A percentile compares a stretch with the other conserved stretches of the same genome.
Conservation (phyloP, 228 moss, liverwort and hornwort species). For the Sphagnum fallax region DNA sequence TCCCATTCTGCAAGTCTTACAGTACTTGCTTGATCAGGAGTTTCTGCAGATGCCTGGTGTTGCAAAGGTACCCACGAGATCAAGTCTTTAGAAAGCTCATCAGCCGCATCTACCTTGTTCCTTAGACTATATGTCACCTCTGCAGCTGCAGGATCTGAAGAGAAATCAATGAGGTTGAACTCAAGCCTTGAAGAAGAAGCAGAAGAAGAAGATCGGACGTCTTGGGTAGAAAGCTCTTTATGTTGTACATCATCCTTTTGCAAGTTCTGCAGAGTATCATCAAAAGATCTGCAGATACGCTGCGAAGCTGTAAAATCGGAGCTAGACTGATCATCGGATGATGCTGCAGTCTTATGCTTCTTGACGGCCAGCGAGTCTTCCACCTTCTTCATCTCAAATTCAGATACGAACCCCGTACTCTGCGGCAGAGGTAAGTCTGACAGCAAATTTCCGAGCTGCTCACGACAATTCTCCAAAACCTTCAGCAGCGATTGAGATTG, state of each 20-base stretch:
- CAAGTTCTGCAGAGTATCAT: too few relatives aligned
- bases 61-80: conserved; percentile 29
- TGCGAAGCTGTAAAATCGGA: conserved; percentile 3
- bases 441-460: conserved; percentile 16
- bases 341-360: conserved; percentile 13
- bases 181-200: conserved; percentile 13
- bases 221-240: not conserved
- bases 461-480: conserved; percentile 33
- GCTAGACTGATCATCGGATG: conserved; percentile 2
- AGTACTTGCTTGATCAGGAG: too few relatives aligned
- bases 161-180: conserved; percentile 26
- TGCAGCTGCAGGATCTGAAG: conserved; percentile 3
- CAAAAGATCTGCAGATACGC: conserved; percentile 3
- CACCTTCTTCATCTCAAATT: conserved; percentile 30
- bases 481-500: conserved; percentile 22
- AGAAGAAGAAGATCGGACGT: not conserved
- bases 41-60: not conserved
- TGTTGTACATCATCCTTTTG: too few relatives aligned
- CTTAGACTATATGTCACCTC: not conserved
- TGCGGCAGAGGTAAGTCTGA: conserved; percentile 18
- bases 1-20: conserved; percentile 3
- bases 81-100: conserved; percentile 12
- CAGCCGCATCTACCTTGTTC: too few relatives aligned
- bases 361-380: conserved; percentile 23
- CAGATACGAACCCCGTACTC: conserved; percentile 13